Evolutionary conservation across 192 early-diverging fungal genomes (phyloP).

Genomic region (Umbelopsis isabellina): DNA sequence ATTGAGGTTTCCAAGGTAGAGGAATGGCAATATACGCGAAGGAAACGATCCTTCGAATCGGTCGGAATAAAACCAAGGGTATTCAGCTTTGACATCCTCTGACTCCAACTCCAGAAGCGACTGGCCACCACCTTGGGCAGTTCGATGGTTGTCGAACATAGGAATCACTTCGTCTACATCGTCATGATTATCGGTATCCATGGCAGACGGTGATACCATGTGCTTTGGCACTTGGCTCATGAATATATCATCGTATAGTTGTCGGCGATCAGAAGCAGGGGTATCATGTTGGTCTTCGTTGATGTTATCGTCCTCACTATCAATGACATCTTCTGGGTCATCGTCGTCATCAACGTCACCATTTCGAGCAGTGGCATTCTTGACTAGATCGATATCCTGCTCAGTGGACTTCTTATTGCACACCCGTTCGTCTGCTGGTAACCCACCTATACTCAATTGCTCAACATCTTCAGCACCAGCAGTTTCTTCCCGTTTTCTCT

Average conservation of each 20-base stretch:
- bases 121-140: background rate
- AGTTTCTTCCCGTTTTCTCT: constrained; percentile 24
- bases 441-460: constrained; percentile 11
- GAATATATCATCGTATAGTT: constrained; percentile 6
- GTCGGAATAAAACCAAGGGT: constrained; percentile 56
- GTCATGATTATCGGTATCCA: constrained; percentile 4
- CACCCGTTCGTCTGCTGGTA: background rate
- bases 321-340: background rate
- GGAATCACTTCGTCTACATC: constrained; percentile 13
- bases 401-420: constrained; percentile 1
- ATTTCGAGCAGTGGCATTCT: background rate
- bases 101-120: background rate
- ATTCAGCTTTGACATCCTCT: constrained; percentile 20
- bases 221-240: constrained; percentile 20
- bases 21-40: constrained; percentile 56
- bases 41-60: constrained; percentile 67
- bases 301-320: background rate
- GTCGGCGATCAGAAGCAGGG: constrained; percentile 3
- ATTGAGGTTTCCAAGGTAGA: constrained; percentile 64
- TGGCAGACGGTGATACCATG: background rate
- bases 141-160: constrained; percentile 5
- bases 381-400: background rate
- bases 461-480: constrained; percentile 3
- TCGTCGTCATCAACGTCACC: constrained; percentile 24
- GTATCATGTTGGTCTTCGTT: background rate